Conservation (phyloP, 225 moss, liverwort and hornwort genomes). For the Physcomitrium patens region DNA sequence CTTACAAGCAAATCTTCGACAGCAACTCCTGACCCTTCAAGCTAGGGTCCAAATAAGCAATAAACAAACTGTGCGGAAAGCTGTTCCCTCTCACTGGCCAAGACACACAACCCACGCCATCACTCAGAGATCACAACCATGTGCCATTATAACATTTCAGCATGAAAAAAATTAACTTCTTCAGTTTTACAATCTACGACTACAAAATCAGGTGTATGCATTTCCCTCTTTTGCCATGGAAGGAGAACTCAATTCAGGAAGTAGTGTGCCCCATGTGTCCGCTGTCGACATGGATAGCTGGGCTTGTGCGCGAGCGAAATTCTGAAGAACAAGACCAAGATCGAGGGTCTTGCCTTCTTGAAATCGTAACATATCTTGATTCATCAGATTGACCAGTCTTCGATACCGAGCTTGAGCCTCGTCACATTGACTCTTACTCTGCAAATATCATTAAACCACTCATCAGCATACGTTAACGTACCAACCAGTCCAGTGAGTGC, state of each 20-base stretch:
- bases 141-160: conserved; percentile 27
- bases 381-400: conserved; percentile 79
- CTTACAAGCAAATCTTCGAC: too few species aligned
- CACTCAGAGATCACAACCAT: conserved; percentile 9
- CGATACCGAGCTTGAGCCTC: conserved; percentile 73
- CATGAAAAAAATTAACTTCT: conserved; percentile 22
- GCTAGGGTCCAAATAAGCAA: too few species aligned
- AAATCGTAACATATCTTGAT: conserved; percentile 87
- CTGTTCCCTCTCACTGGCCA: too few species aligned
- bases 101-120: neutral
- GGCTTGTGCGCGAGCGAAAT: conserved; percentile 90
- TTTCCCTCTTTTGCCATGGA: conserved; percentile 52
- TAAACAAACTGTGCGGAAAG: too few species aligned
- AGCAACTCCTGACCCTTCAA: too few species aligned
- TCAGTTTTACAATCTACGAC: conserved; percentile 23
- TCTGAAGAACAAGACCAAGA: conserved; percentile 83
- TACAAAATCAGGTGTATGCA: conserved; percentile 46
- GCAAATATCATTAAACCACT: conserved; percentile 27
- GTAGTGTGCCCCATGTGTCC: conserved; percentile 84
- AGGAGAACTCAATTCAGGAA: conserved; percentile 69
- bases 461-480: conserved; percentile 23
- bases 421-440: conserved; percentile 80
- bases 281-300: conserved; percentile 80
- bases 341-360: conserved; percentile 92
- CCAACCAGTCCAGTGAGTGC: conserved; percentile 10